Evolutionary conservation across 129 eudicot genomes (phyloP), one percentile per base, ranked within the genome.

Genomic region (Logfia minima): DNA sequence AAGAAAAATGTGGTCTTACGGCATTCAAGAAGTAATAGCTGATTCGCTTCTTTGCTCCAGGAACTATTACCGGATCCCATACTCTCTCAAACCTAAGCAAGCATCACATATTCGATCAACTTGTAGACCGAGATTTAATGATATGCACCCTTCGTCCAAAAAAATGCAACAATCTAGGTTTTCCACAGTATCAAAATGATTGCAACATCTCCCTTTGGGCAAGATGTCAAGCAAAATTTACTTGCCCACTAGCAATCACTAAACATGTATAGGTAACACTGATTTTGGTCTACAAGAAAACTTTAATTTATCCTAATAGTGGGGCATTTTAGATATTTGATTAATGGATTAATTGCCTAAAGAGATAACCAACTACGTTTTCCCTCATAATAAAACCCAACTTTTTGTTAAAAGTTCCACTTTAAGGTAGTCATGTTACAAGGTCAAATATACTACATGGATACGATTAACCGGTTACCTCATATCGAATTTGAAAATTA

Each of bases 1-100:
- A 55, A 81, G 31, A 34, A 45, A 34, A 60, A 10, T 34, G 24
- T 24, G 48, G 4, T 71, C 92, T 85, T 91, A 94, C 98, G 21
- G 97, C 84, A 85, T 82, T 87, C 82, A 94, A 73, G 85, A 94
- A 94, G 88, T 81, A 81, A 81, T 87, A 87, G 82, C 98, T 94
- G 76, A 94, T 88, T 70, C 60, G 87, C 88, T 86, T 89, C 87
- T 79, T 83, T 78, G 90, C 90, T 76, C 92, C 93, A 2, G 93
- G 93, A 85, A 88, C 96, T 75, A 94, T 72, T 18, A 87, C 86
- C 61, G 97, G 98, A 74, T 94, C 98, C 97, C 97, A 94, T 56
- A 87, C 97, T 76, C 96, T 89, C 87, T 94, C 98, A 63, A 94
- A 87, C 92, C 98, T 94, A 66, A 11, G 22, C 39, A 37, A 14